Evolutionary conservation across 1,284 basidiomycete genomes (phyloP).

Genomic region (Irpex lacteus): DNA sequence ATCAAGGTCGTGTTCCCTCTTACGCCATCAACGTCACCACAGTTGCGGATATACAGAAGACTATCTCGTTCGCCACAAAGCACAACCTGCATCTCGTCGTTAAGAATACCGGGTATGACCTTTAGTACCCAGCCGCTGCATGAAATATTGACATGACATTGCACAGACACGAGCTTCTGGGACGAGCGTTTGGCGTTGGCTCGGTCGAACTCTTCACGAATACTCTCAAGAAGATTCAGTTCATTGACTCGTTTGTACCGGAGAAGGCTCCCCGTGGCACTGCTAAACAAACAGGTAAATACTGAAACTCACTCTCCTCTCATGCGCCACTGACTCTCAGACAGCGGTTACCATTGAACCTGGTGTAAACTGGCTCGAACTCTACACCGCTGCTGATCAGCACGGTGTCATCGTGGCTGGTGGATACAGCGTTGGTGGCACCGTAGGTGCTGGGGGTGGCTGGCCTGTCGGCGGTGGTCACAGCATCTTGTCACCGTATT

Average conservation of each 20-base stretch:
- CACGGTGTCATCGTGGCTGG: constrained; percentile 22
- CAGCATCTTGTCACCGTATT: constrained; percentile 36
- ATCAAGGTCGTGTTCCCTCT: constrained; percentile 42
- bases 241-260: constrained; percentile 20
- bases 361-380: constrained; percentile 45
- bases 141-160: not conserved
- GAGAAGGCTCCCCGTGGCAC: constrained; percentile 16
- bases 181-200: constrained; percentile 21
- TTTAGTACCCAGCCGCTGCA: too few relatives aligned
- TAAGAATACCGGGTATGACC: constrained; percentile 43
- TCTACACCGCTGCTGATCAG: constrained; percentile 34
- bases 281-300: not conserved
- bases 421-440: constrained; percentile 30
- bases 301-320: not conserved
- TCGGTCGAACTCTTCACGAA: constrained; percentile 20
- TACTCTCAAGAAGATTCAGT: constrained; percentile 22
- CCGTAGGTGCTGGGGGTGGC: constrained; percentile 35
- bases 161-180: constrained; percentile 22
- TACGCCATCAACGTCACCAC: constrained; percentile 40
- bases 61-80: constrained; percentile 36
- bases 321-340: not conserved
- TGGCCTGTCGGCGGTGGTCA: constrained; percentile 42
- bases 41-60: constrained; percentile 36
- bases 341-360: constrained; percentile 39
- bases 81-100: constrained; percentile 41